Base-by-base conservation (phyloP, 495 filamentous ascomycete genomes). In the Patellaria atrata region DNA sequence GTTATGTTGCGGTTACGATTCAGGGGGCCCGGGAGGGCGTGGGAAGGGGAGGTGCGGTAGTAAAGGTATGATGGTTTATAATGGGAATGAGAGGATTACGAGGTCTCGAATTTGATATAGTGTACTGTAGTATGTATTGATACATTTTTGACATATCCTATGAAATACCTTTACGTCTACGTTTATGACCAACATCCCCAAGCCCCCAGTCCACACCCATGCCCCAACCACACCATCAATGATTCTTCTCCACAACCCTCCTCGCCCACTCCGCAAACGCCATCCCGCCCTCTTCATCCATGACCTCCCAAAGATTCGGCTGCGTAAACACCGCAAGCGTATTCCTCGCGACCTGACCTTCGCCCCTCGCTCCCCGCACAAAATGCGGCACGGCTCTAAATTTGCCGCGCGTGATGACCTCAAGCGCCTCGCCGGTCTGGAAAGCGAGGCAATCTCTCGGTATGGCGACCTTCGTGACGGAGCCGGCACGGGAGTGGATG, bases 291-390 rank as follows among this genome's bases (percentile, higher is more conserved):
- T 75, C 67, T 32, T 63, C 60, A 54, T 83, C 80, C 11, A 97
- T 82, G 61, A 77, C 71, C 46, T 93, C 89, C 33, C 70, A 77
- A 29, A 97, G 55, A 62, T 93, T 92, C 25, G 89, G 89, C 65
- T 97, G 89, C 29, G 89, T 97, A 55, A 97, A 97, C 19, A 97
- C 84, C 4, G 89, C 89, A 37, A 97, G 60, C 31, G 89, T 97
- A 62, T 94, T 96, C 42, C 89, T 65, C 27, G 86, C 85, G 40
- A 92, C 68, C 27, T 61, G 58, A 12, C 44, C 55, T 25, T 32
- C 55, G 31, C 59, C 48, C 24, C 52, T 37, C 36, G 73, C 62
- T 1, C 85, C 89, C 43, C 77, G 72, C 13, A 97, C 89, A 57
- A 92, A 94, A 65, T 97, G 89, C 51, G 89, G 89, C 35, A 97